Evolutionary conservation across 2,329 filamentous ascomycete genomes (phyloP), one percentile per base, ranked within the genome.

Genomic region (Sphaerulina vaccinii): DNA sequence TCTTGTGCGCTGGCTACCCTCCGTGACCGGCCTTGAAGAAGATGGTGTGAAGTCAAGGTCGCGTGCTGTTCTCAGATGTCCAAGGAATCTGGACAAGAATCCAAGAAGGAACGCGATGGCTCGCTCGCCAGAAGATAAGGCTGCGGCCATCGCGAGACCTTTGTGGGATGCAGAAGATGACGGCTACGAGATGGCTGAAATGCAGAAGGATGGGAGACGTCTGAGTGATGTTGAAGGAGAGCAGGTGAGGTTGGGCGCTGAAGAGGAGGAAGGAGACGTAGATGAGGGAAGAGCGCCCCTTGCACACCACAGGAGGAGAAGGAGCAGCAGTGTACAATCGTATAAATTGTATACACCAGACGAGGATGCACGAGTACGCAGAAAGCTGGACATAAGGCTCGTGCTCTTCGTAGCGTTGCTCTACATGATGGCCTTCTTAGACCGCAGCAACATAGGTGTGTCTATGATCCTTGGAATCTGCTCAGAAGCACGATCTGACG

Each of bases 391-490:
- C 68, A 77, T 82, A 50, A 82, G 79, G 58, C 78, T 96, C 47
- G 88, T 95, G 5, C 68, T 88, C 1, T 95, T 96, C 66, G 79
- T 96, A 57, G 87, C 88, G 9, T 68, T 92, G 52, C 77, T 96
- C 10, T 96, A 93, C 67, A 80, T 95, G 76, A 75, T 96, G 56
- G 87, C 85, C 57, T 96, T 95, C 67, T 72, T 96, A 59, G 90
- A 96, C 69, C 80, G 90, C 59, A 91, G 88, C 15, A 95, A 88
- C 90, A 75, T 49, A n/a, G 51, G 54, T 42, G 21, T 15, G 44
- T 49, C 32, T 27, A n/a, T 43, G 13, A 13, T 23, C 27, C 50
- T 24, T 43, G n/a, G 35, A 49, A 56, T 29, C 29, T 18, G 8
- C 11, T 3, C 19, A 13, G 15, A 1, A 37, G 18, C 16, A 11